Evolutionary conservation across 2,329 filamentous ascomycete genomes (phyloP).

Genomic region (Colletotrichum tropicale): DNA sequence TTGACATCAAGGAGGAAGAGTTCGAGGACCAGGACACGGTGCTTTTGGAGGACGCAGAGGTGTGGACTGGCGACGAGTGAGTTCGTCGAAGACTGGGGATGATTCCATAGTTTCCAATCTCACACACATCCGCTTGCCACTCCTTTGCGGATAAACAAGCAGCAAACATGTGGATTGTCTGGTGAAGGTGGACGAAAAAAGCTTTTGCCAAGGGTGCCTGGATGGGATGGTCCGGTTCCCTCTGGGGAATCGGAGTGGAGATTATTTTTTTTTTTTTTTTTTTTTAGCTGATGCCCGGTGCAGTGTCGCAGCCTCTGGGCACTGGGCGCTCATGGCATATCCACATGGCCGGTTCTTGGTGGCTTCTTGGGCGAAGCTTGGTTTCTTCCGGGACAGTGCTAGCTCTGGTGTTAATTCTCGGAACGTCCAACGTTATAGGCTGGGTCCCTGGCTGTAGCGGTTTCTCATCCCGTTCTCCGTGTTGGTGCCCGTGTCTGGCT

Average conservation of each 20-base stretch:
- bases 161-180: neutral
- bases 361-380: neutral
- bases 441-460: neutral
- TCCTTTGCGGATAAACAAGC: neutral
- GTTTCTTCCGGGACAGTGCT: neutral
- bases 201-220: constrained; percentile 17
- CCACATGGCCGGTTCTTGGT: neutral
- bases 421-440: neutral
- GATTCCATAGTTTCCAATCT: neutral
- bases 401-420: neutral
- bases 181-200: constrained; percentile 2
- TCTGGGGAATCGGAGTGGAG: neutral
- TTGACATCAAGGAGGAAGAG: constrained; percentile 20
- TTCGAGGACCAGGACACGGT: constrained; percentile 9
- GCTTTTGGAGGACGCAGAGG: neutral
- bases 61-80: neutral
- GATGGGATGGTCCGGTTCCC: neutral
- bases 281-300: neutral
- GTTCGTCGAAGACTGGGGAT: neutral
- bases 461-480: neutral
- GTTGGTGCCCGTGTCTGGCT: neutral
- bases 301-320: neutral
- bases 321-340: neutral
- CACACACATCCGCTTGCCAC: neutral
- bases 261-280: neutral